Evolutionary conservation across 768 basidiomycete species (phyloP), one percentile per base, ranked within the genome.

Genomic region (Ramaria rubella): DNA sequence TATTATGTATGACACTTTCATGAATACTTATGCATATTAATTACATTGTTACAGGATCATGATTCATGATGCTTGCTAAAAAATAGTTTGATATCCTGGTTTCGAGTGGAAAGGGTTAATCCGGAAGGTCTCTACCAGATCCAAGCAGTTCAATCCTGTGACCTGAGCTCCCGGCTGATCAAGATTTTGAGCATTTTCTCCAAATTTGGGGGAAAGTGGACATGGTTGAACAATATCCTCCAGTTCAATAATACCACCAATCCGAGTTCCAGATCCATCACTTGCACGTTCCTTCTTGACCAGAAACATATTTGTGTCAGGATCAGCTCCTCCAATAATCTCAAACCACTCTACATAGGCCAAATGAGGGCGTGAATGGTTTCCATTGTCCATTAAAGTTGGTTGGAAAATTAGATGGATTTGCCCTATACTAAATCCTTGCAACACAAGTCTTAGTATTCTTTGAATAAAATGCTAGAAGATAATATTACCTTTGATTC

Each of bases 311-410:
- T 34, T 27, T 52, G 26, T 5, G 31, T 30, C 34, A 31, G 50
- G 26, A 52, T 30, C 19, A 52, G 15, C 15, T 15, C 26, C 23
- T 2, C 4, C n/a, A 49, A 49, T 11, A 46, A 14, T 11, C 9
- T 46, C 23, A 24, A 63, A 68, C 64, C 65, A 67, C 29, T 68
- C 58, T 19, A 68, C 33, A 38, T 68, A 69, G 2, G 65, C 64
- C n/a, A 68, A 58, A 46, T 46, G 12, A 0, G 60, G 60, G 19
- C 49, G 60, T 7, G 60, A 29, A 19, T 46, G 49, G 12, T 43
- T 14, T 24, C 12, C 11, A 11, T 46, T 46, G 23, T 12, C 60
- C 30, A 58, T 44, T 19, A 55, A 30, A 4, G 12, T 31, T 14
- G 62, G 57, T 2, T 57, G 55, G 27, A 65, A 62, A 2, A 63